Evolutionary conservation across 2,329 filamentous ascomycete genomes (phyloP), one percentile per base, ranked within the genome.

Genomic region (Blumeria hordei): DNA sequence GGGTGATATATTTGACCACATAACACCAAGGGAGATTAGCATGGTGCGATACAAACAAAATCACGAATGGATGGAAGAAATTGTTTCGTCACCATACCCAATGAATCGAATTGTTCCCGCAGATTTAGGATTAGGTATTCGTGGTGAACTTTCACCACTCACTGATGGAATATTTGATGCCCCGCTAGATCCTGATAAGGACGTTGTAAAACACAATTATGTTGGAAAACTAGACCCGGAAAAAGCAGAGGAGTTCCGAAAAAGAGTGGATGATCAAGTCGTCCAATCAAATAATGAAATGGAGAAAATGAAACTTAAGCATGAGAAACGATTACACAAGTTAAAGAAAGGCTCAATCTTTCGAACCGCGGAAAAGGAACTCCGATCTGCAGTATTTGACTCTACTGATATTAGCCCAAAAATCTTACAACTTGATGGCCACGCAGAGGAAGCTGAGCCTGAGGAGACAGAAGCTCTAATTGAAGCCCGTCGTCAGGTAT

Each of bases 1-100:
- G 18, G 88, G 88, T 33, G 92, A 98, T 66, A 75, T 88, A 65
- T 86, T 98, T 63, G 92, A 98, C 65, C 78, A 87, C 59, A 72
- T 95, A 58, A 90, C 87, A 0, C 88, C 88, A 3, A 78, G 88
- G 45, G 92, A 98, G 59, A 83, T 98, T 58, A 94, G 88, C 61
- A 73, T 86, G 57, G 78, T 80, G 59, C 78, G 92, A 55, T 98
- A 95, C 67, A 83, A 83, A 65, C 88, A 95, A 65, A 93, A 98
- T 63, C 90, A 98, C 63, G 87, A 94, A 67, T 96, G 90, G 92
- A 94, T 98, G 86, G 92, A 96, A 64, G 90, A 98, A 68, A 81
- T 98, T 33, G 77, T 96, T 55, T 86, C 85, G 0, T 96, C 90
- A 1, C 87, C 88, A 0, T 95, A 94, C 65, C 75, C 83, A 28